These are phyloP conservation scores for Cyberlindnera meyerae DNA, from an alignment of 805 yeast genomes.

Conservation along the genomic window DNA sequence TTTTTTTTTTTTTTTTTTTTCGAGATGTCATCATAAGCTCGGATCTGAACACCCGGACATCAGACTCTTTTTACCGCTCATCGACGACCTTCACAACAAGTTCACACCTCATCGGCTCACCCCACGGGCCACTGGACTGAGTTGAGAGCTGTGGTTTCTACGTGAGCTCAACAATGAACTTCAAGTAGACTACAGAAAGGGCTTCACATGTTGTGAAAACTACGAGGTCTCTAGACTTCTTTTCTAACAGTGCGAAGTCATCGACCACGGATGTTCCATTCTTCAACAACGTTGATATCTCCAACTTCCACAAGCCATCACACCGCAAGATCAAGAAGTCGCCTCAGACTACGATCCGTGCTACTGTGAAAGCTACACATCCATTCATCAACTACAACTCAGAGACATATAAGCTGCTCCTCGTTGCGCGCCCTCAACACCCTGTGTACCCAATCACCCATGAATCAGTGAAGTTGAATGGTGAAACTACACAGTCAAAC, in stretches of 20 bases:
- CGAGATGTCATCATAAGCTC: no score
- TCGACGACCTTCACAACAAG: no score
- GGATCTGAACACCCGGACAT: no score
- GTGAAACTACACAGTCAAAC: background rate
- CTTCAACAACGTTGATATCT: constrained; percentile 1
- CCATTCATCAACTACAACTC: constrained; percentile 7
- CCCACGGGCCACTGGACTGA: no score
- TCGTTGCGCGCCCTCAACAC: constrained; percentile 1
- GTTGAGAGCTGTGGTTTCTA: no score
- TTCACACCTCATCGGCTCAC: no score
- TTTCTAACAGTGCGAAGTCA: constrained; percentile 13
- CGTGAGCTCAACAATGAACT: background rate
- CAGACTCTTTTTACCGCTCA: no score
- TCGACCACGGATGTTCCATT: constrained; percentile 3
- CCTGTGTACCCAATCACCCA: constrained; percentile 5
- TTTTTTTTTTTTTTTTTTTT: background rate
- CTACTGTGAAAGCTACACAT: constrained; percentile 6
- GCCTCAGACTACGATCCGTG: constrained; percentile 4
- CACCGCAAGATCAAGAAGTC: background rate
- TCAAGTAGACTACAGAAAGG: constrained; percentile 1
- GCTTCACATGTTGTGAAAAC: constrained; percentile 11
- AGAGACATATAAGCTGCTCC: constrained; percentile 3
- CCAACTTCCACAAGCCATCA: constrained; percentile 3
- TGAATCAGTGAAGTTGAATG: constrained; percentile 3
- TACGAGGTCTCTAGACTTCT: constrained; percentile 12